Base-by-base conservation (phyloP, 192 early-diverging fungal species). In the Lobulomyces angularis region DNA sequence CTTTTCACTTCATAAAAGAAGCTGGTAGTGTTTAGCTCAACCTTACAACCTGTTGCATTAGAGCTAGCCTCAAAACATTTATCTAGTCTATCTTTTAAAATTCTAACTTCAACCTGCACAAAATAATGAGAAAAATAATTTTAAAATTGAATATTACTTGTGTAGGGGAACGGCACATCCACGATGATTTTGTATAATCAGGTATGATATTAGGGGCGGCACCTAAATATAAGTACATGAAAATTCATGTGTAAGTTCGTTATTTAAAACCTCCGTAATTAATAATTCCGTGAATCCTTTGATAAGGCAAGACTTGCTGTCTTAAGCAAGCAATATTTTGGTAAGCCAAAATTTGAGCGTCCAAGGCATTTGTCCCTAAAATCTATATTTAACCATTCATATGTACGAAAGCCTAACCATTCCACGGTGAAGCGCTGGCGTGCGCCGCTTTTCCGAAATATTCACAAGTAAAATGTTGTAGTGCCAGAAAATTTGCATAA, bases 231-330 rank as follows among this genome's bases (percentile, higher is more conserved):
- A 41, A 19, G 25, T 5, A n/a, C 22, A 1, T 27, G 29, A 9
- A 50, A 18, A 23, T 16, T 2, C 14, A 27, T 7, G 14, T 32
- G 7, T 19, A 18, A 30, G 61, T 12, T 0, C 69, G 64, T 29
- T 69, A 41, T n/a, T n/a, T n/a, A n/a, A n/a, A n/a, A n/a, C 86
- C 86, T 30, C 84, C 84, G 27, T 79, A 55, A 18, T 67, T 77
- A 22, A 87, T 81, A 35, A 90, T 78, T 17, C 79, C 78, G 40
- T 87, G 84, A 16, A 84, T 65, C 27, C 75, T 66, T 41, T 69
- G 58, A 21, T 65, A 71, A 2, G 82, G 77, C 8, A 66, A 51
- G n/a, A 78, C 62, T 47, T 51, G 55, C 29, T 88, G 81, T 36
- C 86, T 66, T 51, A 86, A 48, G 43, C 81, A 62, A 11, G 71